Evolutionary conservation across 345 rosid species (phyloP), one percentile per base, ranked within the genome.

Genomic region (Ceriops zippeliana): DNA sequence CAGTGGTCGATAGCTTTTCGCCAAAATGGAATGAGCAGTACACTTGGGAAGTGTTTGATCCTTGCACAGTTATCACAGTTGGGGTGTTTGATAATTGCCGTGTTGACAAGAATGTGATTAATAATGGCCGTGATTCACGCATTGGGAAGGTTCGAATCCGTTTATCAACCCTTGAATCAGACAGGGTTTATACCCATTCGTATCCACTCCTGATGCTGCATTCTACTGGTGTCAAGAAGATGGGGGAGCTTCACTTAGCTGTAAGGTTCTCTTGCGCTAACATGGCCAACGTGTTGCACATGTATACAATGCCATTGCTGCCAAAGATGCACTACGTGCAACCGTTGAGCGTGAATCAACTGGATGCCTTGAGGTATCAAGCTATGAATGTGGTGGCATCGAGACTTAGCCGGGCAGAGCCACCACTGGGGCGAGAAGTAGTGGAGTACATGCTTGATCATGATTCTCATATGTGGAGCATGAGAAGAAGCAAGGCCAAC

Each of bases 1-100:
- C 96, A 0, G 86, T 78, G 51, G 86, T 85, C 4, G 91, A 89
- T 63, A 79, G 82, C 66, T 66, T 85, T 67, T 75, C 82, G 16
- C 96, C 90, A 0, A 89, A 83, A 73, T 89, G 95, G 95, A 89
- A 89, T 15, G 91, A 89, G 80, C 95, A 89, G 71, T 89, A 86
- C 62, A 86, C 88, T 19, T 86, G 87, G 88, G 91, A 89, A 73
- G 91, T 89, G 34, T 79, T 74, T 65, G 91, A 89, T 72, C 91
- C 91, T 37, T 86, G 89, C 79, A 89, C 91, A 0, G 89, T 89
- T 38, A 74, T 86, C 67, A 89, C 95, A 0, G 52, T 89, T 27
- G 91, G 95, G 30, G 89, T 89, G 52, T 86, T 89, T 24, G 89
- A 86, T 34, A 89, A 83, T 46, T 76, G 77, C 20, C 80, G 80